These are phyloP conservation scores for Termitomyces titanicus DNA, from an alignment of 768 basidiomycete genomes.

Conservation along the genomic window DNA sequence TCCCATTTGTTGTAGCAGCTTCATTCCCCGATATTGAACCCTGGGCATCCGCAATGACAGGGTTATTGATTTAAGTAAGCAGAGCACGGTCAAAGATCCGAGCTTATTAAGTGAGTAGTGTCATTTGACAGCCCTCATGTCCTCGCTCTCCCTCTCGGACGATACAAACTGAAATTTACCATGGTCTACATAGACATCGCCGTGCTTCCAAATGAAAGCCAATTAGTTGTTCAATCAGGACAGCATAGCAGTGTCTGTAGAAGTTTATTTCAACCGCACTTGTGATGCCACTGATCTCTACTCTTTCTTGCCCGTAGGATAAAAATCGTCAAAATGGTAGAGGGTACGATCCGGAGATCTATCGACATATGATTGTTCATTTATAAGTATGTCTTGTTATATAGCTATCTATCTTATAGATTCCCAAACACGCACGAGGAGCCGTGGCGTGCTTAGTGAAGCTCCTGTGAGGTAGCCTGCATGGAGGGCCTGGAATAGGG, in stretches of 20 bases:
- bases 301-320: not conserved
- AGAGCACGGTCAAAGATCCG: not conserved
- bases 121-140: not conserved
- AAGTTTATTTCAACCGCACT: not conserved
- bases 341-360: not conserved
- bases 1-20: not conserved
- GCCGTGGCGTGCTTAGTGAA: not conserved
- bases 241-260: not conserved
- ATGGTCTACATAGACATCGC: not conserved
- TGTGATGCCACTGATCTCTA: not conserved
- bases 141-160: not conserved
- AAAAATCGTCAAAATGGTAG: not conserved
- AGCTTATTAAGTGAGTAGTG: not conserved
- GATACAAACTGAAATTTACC: not conserved
- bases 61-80: not conserved
- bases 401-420: not conserved
- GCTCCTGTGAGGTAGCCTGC: not conserved
- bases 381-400: not conserved
- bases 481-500: not conserved
- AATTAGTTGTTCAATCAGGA: not conserved
- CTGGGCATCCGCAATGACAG: not conserved
- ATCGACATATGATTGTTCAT: not conserved
- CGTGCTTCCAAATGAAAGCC: conserved; percentile 3
- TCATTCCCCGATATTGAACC: not conserved
- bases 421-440: not conserved